Conservation (phyloP, 345 rosid species). For the Luvunga scandens region DNA sequence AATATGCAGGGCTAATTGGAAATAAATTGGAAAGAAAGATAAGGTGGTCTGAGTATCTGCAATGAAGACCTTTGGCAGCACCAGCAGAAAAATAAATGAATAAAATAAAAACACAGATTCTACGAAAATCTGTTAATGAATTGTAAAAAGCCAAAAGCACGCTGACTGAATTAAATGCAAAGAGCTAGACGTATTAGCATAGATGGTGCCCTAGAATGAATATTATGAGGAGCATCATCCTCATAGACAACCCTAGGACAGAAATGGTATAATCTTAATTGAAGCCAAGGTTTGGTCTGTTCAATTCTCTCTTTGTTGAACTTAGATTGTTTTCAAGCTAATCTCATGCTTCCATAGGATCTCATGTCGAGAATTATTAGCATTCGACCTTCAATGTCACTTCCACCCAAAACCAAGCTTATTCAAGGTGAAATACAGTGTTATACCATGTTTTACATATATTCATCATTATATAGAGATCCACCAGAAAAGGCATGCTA, state of each 20-base stretch:
- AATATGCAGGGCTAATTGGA: background rate
- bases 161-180: background rate
- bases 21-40: background rate
- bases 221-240: background rate
- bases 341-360: background rate
- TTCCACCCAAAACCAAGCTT: background rate
- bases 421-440: background rate
- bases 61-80: background rate
- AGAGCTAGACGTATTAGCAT: background rate
- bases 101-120: background rate
- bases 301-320: background rate
- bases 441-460: background rate
- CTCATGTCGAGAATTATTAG: background rate
- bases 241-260: background rate
- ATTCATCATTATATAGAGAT: background rate
- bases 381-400: background rate
- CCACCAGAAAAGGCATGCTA: background rate
- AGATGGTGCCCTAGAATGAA: background rate
- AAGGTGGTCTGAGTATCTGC: background rate
- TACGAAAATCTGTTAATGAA: background rate
- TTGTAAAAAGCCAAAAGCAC: background rate
- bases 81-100: background rate
- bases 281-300: background rate
- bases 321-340: background rate
- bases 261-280: background rate